phyloP scores from a whole-genome alignment of 306 rosid species.

The peach (Prunus persica) region Prunus_persica_NCBIv2 NC_034010.1:17899501-17900000 shows the following conservation, averaged over 20 bases:
- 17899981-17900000: not conserved
- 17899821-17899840: not conserved
- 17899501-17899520: not conserved
- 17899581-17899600: not conserved
- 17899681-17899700: not conserved
- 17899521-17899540: not conserved
- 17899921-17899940: not conserved
- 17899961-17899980: not conserved
- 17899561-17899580: not conserved
- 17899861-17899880: not conserved
- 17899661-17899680: not conserved
- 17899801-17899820: not conserved
- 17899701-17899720: not conserved
- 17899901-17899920: not conserved
- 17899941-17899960: not conserved
- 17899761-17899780: not conserved
- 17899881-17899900: not conserved
- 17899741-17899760: not conserved
- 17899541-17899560: not conserved
- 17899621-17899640: not conserved
- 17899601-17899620: not conserved
- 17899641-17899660: not conserved
- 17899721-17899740: not conserved
- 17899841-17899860: not conserved
- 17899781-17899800: not conserved